Percentiles rank a stretch among this genome's conserved stretches.
Evolutionary conservation across 2,329 filamentous ascomycete species (phyloP).

Genomic region (Penicillium sp.): DNA sequence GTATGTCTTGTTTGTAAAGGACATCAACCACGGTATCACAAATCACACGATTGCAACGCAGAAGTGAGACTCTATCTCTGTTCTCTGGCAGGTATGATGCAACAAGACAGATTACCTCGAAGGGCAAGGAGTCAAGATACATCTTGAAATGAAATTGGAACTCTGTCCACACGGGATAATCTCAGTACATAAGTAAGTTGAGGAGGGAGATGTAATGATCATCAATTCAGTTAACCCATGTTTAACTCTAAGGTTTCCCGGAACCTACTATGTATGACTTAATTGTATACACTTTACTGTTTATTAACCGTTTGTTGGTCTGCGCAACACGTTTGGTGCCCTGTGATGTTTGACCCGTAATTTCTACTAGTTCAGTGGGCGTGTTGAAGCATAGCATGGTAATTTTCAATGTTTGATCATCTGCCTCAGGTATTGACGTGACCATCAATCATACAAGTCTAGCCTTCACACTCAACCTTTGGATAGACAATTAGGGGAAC

Average conservation of each 20-base stretch:
- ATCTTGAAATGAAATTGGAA: not conserved
- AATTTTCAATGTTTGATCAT: not conserved
- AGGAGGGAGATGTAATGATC: not conserved
- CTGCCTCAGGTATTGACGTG: not conserved
- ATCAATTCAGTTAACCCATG: not conserved
- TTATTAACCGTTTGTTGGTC: not conserved
- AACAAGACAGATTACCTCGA: not conserved
- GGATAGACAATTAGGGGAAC: not conserved
- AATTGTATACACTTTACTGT: not conserved
- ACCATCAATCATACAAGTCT: not conserved
- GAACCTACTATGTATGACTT: not conserved
- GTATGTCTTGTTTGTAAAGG: not conserved
- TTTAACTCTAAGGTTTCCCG: not conserved
- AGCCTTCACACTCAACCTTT: not conserved
- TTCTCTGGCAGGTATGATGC: not conserved
- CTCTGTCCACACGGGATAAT: not conserved
- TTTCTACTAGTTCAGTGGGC: not conserved
- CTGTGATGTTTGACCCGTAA: rapidly evolving
- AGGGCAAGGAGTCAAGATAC: not conserved
- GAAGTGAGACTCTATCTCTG: not conserved
- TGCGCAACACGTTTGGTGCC: too few species aligned
- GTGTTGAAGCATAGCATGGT: not conserved
- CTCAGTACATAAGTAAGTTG: not conserved
- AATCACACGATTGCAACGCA: not conserved
- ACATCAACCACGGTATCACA: not conserved